Conservation (phyloP, 176 grass and related monocot species). For the Ananas comosus region DNA sequence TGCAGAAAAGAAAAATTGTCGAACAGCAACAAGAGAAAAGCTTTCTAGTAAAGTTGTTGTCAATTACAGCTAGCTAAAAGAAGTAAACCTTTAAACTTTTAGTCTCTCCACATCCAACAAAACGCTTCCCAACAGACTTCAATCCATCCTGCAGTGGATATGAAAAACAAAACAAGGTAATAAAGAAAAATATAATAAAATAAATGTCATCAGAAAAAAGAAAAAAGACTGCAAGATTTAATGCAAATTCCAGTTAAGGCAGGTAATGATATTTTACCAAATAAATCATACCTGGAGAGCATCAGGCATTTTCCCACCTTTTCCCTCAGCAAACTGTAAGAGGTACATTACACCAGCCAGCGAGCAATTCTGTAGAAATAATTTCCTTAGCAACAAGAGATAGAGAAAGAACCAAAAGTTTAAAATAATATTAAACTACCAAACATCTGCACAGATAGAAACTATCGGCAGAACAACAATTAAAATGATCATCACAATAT, state of each 20-base stretch:
- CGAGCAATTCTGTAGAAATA: conserved; percentile 66
- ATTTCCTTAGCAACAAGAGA: conserved; percentile 9
- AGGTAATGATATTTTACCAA: neutral
- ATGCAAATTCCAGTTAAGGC: neutral
- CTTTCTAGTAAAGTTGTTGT: neutral
- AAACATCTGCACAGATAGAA: too few species aligned
- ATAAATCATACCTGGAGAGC: conserved; percentile 24
- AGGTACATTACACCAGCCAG: conserved; percentile 94
- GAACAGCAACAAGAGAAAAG: neutral
- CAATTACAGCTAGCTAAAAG: neutral
- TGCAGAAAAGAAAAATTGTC: too few species aligned
- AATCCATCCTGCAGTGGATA: neutral
- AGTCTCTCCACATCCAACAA: neutral
- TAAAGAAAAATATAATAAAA: neutral
- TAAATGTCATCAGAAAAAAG: neutral
- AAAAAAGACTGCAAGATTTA: neutral
- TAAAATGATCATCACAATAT: too few species aligned
- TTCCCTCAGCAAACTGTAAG: conserved; percentile 88
- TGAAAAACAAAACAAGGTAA: neutral
- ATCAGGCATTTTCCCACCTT: conserved; percentile 84
- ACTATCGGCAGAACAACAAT: too few species aligned
- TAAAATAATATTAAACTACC: too few species aligned
- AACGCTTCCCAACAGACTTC: neutral
- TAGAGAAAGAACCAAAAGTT: neutral
- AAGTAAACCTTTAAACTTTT: neutral